Conservation (phyloP, 2,329 filamentous ascomycete genomes). For the Aschersonia sp. region DNA sequence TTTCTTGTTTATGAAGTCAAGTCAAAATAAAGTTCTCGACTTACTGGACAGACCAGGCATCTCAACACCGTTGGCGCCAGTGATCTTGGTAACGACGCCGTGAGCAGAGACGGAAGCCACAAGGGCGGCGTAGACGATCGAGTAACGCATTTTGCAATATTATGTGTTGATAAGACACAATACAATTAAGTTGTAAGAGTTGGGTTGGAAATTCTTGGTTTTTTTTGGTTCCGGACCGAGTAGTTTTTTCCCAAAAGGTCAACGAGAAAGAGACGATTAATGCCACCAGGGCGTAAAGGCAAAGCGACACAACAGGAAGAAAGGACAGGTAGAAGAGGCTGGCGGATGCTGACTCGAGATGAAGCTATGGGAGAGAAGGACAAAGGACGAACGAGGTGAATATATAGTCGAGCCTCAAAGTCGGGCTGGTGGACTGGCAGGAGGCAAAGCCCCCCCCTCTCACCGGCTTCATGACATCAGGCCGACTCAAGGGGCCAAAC, state of each 20-base stretch:
- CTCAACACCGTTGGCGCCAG: conserved; percentile 44
- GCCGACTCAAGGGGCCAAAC: background rate
- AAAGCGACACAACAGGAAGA: background rate
- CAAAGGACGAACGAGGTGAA: background rate
- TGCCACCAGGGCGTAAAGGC: background rate
- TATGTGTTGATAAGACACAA: background rate
- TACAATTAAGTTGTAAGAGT: background rate
- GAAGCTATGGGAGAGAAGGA: background rate
- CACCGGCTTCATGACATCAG: background rate
- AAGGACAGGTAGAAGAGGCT: background rate
- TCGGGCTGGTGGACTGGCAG: no score
- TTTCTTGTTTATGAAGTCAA: background rate
- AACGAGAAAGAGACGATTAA: background rate
- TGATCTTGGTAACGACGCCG: conserved; percentile 39
- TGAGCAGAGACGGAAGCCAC: conserved; percentile 38
- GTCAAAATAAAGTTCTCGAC: background rate
- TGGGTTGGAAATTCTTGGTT: background rate
- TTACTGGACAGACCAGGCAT: conserved; percentile 40
- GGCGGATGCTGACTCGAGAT: background rate
- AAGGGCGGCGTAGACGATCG: conserved; percentile 15
- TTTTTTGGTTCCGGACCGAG: conserved; percentile 2
- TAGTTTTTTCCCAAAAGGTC: background rate
- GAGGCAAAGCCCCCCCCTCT: background rate
- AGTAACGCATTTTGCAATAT: conserved; percentile 14
- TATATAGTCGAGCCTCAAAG: background rate